phyloP scores from a whole-genome alignment of 495 filamentous ascomycete species.

The Aspergillus heteromorphus region DNA sequence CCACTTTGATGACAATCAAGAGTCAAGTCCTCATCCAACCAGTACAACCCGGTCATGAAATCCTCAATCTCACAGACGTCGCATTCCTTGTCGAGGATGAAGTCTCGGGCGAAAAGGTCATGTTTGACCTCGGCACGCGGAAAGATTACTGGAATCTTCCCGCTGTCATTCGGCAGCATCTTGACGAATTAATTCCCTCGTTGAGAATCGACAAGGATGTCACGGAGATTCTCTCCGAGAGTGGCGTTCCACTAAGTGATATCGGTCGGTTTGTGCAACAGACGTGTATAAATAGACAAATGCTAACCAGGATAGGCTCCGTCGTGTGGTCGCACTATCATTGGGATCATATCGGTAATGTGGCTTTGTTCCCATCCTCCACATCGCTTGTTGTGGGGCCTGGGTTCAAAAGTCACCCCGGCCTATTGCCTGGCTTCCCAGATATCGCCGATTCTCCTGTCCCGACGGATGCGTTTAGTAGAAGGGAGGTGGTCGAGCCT shows the following conservation, averaged over 20 bases:
- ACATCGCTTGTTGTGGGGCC: slow-evolving; percentile 29
- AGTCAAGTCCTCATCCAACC: slow-evolving; percentile 30
- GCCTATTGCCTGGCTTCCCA: slow-evolving; percentile 27
- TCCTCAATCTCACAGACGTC: slow-evolving; percentile 28
- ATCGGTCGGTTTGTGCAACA: background rate
- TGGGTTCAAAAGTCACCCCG: slow-evolving; percentile 20
- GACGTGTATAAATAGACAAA: background rate
- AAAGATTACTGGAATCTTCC: slow-evolving; percentile 28
- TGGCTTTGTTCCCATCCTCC: slow-evolving; percentile 23
- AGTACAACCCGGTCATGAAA: slow-evolving; percentile 27
- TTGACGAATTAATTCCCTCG: slow-evolving; percentile 15
- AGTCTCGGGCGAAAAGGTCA: slow-evolving; percentile 18
- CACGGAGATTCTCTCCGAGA: slow-evolving; percentile 24
- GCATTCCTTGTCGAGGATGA: slow-evolving; percentile 32
- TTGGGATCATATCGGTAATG: slow-evolving; percentile 29
- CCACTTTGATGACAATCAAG: slow-evolving; percentile 23
- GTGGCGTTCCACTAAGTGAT: background rate
- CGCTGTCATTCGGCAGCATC: slow-evolving; percentile 3
- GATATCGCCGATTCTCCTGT: slow-evolving; percentile 12
- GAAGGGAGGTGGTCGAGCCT: slow-evolving; percentile 5
- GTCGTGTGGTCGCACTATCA: slow-evolving; percentile 17
- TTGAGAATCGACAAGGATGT: slow-evolving; percentile 22
- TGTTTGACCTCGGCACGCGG: slow-evolving; percentile 25
- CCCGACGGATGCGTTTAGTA: slow-evolving; percentile 6
- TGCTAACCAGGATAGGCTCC: background rate